phyloP scores from a whole-genome alignment of 2,329 filamentous ascomycete genomes.

The Leptoxyphium fumago region DNA sequence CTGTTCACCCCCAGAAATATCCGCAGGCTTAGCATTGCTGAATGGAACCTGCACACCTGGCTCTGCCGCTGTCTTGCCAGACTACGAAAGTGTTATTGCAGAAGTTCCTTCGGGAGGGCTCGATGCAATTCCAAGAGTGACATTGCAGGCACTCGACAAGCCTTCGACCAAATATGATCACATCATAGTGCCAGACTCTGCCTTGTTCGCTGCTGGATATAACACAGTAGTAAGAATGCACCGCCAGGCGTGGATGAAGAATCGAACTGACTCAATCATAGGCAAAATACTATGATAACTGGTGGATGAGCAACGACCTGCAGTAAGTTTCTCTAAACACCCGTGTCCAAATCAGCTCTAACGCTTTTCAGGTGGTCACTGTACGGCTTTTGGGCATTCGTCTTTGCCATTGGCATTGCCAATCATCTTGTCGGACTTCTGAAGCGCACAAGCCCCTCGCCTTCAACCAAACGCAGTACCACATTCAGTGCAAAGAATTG shows the following conservation, averaged over 20 bases:
- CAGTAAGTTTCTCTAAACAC: background rate
- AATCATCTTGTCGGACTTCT: background rate
- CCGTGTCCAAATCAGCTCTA: background rate
- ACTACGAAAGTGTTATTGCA: background rate
- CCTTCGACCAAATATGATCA: background rate
- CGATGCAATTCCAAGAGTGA: background rate
- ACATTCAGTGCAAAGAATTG: conserved; percentile 7
- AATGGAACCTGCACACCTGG: background rate
- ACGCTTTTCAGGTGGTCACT: background rate
- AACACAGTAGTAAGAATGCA: background rate
- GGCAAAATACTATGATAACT: background rate
- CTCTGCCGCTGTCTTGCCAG: background rate
- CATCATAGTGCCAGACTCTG: background rate
- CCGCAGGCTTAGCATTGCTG: background rate
- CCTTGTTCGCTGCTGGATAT: background rate
- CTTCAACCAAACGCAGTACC: too few species aligned
- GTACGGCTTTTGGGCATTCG: background rate
- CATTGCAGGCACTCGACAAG: background rate
- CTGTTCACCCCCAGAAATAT: background rate
- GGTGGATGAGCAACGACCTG: background rate
- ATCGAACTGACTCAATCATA: too few species aligned
- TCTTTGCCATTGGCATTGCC: background rate
- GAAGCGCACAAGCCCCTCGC: too few species aligned
- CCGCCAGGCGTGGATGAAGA: too few species aligned
- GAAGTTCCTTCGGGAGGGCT: background rate